Conservation (phyloP, 148 eudicot species). For the Cornus controversa region DNA sequence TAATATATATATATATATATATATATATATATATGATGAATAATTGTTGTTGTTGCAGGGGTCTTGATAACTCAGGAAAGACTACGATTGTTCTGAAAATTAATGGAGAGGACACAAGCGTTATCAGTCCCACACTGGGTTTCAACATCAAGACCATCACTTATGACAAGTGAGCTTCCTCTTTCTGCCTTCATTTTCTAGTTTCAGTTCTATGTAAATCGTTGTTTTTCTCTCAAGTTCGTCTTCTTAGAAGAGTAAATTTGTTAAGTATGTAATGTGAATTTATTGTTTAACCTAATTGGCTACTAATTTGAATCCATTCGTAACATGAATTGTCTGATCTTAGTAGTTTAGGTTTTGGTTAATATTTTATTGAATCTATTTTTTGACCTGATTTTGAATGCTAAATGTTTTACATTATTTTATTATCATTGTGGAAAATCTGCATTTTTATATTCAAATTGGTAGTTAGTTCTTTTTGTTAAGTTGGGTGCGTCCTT, state of each 20-base stretch:
- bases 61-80: constrained; percentile 91
- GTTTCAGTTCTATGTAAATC: background rate
- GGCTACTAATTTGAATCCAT: too few species aligned
- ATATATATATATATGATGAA: background rate
- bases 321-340: background rate
- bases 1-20: background rate
- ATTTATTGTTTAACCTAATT: background rate
- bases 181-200: background rate
- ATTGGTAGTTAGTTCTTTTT: background rate
- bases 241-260: background rate
- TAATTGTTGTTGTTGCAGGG: constrained; percentile 36
- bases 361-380: background rate
- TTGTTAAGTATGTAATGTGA: background rate
- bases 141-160: constrained; percentile 90
- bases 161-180: constrained; percentile 53
- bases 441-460: background rate
- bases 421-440: too few species aligned
- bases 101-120: constrained; percentile 82
- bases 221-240: background rate
- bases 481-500: background rate
- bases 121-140: constrained; percentile 83
- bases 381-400: background rate
- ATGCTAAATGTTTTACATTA: background rate
- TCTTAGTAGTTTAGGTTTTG: background rate
- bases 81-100: constrained; percentile 88